Evolutionary conservation across 371 early-diverging fungal genomes (phyloP), one percentile per base, ranked within the genome.

Genomic region (Phascolomyces articulosus): DNA sequence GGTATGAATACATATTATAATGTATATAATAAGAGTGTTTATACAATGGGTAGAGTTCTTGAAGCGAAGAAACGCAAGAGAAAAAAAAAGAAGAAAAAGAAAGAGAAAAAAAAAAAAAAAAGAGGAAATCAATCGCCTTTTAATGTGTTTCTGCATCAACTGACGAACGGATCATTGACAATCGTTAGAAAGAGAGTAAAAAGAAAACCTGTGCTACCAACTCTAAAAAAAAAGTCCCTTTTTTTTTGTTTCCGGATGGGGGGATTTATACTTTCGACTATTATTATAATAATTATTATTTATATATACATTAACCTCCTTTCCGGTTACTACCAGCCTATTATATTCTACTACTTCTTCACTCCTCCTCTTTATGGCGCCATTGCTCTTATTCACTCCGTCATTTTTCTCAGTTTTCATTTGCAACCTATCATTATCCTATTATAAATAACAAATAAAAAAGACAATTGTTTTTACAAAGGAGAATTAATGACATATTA

Each of bases 91-190:
- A 41, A 28, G 41, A 59, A 40, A 59, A 27, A 47, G 26, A 38
- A 26, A 26, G 27, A 59, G 24, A 44, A 59, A 41, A 13, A 27
- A 23, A 18, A 23, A 59, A 24, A 29, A 16, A 41, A 28, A 28
- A 44, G n/a, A 26, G 20, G 20, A 23, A 21, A 29, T n/a, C 28
- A 59, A 11, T n/a, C 40, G 60, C 41, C 47, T 59, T 59, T 59
- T 59, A 59, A 59, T 59, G 31, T 18, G n/a, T n/a, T n/a, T 29
- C 56, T 55, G 57, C 57, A 44, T 59, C 60, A 59, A 59, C 41
- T 59, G 60, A 59, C 60, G 60, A 59, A 24, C 44, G 47, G 47
- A 47, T 59, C 47, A 40, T 57, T 57, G 57, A 57, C 57, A 44
- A 57, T 57, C 40, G 57, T 21, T 57, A 57, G 1, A 7, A 51